Conservation (phyloP, 768 basidiomycete genomes). For the Exidia glandulosa region DNA sequence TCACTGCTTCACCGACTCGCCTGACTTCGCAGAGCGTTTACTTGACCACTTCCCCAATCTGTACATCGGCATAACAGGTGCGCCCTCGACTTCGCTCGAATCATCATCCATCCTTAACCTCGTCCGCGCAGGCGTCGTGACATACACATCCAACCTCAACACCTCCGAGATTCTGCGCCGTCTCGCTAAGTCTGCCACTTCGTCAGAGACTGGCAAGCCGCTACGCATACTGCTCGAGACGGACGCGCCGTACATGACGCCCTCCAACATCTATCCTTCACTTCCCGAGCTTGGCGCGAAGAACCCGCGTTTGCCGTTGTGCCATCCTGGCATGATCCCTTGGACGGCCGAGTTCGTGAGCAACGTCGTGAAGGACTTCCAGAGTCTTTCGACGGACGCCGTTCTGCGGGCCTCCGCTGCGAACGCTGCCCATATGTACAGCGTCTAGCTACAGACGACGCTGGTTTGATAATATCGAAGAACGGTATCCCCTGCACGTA, state of each 20-base stretch:
- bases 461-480: too few relatives aligned
- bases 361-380: conserved; percentile 27
- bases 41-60: conserved; percentile 72
- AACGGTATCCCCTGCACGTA: too few relatives aligned
- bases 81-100: not conserved
- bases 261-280: conserved; percentile 55
- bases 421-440: conserved; percentile 56
- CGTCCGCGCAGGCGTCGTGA: conserved; percentile 50
- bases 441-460: too few relatives aligned
- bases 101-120: too few relatives aligned
- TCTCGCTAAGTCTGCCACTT: conserved; percentile 22
- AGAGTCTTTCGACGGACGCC: conserved; percentile 39
- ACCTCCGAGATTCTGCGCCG: conserved; percentile 57
- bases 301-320: conserved; percentile 51
- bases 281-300: conserved; percentile 24
- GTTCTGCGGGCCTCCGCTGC: conserved; percentile 53
- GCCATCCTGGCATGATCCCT: conserved; percentile 72
- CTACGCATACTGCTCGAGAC: conserved; percentile 58
- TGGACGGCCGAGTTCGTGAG: conserved; percentile 77
- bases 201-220: conserved; percentile 17
- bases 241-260: conserved; percentile 83
- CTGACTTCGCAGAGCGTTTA: conserved; percentile 58
- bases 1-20: conserved; percentile 81
- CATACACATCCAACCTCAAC: conserved; percentile 64
- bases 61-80: conserved; percentile 73